A percentile compares a stretch with the other conserved stretches of the same genome.
Conservation (phyloP, 371 early-diverging fungal genomes). For the Globomyces sp. region DNA sequence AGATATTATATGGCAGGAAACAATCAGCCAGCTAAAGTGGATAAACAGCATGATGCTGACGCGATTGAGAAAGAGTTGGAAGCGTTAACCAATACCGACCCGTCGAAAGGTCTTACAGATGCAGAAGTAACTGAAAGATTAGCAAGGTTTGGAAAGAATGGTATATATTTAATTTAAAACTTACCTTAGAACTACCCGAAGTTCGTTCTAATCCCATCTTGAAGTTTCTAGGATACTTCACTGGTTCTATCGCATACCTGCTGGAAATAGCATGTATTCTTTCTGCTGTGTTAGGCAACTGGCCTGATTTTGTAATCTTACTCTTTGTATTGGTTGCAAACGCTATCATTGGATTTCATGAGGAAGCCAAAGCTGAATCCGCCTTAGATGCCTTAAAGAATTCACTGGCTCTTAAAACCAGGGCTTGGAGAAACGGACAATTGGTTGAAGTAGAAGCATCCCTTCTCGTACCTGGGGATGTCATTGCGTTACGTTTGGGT, state of each 20-base stretch:
- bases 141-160: conserved; percentile 41
- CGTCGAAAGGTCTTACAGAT: conserved; percentile 39
- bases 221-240: conserved; percentile 80
- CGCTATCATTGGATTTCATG: conserved; percentile 84
- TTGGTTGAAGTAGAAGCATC: conserved; percentile 73
- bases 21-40: too few relatives aligned
- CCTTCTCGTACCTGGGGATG: conserved; percentile 74
- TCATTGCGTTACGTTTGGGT: conserved; percentile 85
- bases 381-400: conserved; percentile 87
- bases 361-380: conserved; percentile 76
- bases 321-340: conserved; percentile 65
- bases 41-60: background rate
- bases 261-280: conserved; percentile 74
- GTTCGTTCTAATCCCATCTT: conserved; percentile 72
- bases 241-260: conserved; percentile 83
- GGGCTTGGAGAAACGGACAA: conserved; percentile 75
- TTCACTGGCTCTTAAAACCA: conserved; percentile 78
- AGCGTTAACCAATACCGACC: conserved; percentile 25
- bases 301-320: conserved; percentile 87
- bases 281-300: conserved; percentile 59
- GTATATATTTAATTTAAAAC: conserved; percentile 16
- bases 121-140: conserved; percentile 37
- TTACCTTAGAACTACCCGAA: conserved; percentile 52
- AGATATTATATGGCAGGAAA: too few relatives aligned
- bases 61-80: conserved; percentile 25